Conservation (phyloP, 2,329 filamentous ascomycete species). For the Talaromyces sp. region DNA sequence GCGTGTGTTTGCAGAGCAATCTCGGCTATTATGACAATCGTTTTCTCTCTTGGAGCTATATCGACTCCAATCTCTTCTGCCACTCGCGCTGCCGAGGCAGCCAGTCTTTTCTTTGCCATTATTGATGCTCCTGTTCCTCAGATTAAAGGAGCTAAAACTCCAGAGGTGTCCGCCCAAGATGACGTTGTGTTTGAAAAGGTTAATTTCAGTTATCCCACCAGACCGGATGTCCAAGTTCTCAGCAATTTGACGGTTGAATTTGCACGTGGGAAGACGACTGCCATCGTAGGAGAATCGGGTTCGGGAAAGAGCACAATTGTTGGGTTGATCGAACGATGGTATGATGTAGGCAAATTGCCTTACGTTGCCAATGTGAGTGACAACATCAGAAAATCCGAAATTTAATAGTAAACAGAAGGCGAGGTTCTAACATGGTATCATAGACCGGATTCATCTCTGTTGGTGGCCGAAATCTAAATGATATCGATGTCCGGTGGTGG, state of each 20-base stretch:
- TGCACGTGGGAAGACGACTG: slow-evolving; percentile 32
- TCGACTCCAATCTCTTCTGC: slow-evolving; percentile 29
- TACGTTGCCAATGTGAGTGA: background rate
- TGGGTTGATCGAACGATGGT: slow-evolving; percentile 39
- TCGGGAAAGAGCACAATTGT: slow-evolving; percentile 44
- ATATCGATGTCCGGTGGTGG: slow-evolving; percentile 67
- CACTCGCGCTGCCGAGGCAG: slow-evolving; percentile 27
- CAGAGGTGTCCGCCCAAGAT: slow-evolving; percentile 48
- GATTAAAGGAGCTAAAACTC: slow-evolving; percentile 36
- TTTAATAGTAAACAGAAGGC: background rate
- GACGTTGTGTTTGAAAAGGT: slow-evolving; percentile 57
- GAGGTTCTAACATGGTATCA: background rate
- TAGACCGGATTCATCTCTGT: slow-evolving; percentile 48
- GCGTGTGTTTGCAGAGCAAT: background rate
- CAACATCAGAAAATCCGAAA: background rate
- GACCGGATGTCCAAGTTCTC: slow-evolving; percentile 31
- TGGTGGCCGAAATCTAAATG: slow-evolving; percentile 47
- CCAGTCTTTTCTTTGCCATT: slow-evolving; percentile 26
- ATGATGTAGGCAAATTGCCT: slow-evolving; percentile 23
- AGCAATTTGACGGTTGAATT: slow-evolving; percentile 29
- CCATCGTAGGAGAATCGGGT: slow-evolving; percentile 42
- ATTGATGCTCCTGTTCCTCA: slow-evolving; percentile 20
- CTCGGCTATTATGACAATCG: background rate
- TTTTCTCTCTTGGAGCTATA: slow-evolving; percentile 19
- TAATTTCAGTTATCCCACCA: slow-evolving; percentile 64